Conservation (phyloP, 2,329 filamentous ascomycete genomes). For the Aspergillus pseudoglaucus region DNA sequence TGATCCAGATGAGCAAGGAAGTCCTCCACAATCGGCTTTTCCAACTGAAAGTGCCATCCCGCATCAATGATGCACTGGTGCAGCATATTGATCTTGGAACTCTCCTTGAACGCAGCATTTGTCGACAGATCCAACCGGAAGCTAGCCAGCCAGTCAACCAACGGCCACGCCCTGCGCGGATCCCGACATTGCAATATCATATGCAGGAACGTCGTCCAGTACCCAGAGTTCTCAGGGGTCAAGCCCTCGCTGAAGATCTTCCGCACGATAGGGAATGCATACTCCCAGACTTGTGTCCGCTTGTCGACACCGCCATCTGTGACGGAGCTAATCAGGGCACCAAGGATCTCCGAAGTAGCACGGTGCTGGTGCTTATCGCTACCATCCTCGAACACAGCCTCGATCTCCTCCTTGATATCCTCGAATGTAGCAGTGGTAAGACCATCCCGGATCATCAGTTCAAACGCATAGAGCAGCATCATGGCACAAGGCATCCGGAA, state of each 20-base stretch:
- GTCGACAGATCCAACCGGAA: slow-evolving; percentile 92
- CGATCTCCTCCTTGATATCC: slow-evolving; percentile 76
- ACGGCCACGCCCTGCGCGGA: slow-evolving; percentile 76
- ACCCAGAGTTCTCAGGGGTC: slow-evolving; percentile 87
- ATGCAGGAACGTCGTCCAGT: slow-evolving; percentile 93
- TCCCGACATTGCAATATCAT: slow-evolving; percentile 84
- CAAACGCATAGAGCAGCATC: slow-evolving; percentile 81
- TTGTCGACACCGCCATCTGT: slow-evolving; percentile 69
- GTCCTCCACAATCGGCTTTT: slow-evolving; percentile 79
- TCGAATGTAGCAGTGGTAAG: slow-evolving; percentile 72
- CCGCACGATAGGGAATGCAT: slow-evolving; percentile 80
- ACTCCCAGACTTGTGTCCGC: slow-evolving; percentile 75
- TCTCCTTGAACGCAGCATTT: slow-evolving; percentile 98
- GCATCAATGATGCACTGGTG: slow-evolving; percentile 81
- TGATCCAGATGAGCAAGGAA: slow-evolving; percentile 91
- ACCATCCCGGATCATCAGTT: slow-evolving; percentile 71
- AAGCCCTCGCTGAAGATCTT: slow-evolving; percentile 83
- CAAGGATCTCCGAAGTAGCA: slow-evolving; percentile 88
- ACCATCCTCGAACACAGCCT: slow-evolving; percentile 78
- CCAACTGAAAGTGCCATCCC: slow-evolving; percentile 93
- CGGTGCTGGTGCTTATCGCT: slow-evolving; percentile 97
- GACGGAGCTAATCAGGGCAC: slow-evolving; percentile 73
- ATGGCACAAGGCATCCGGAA: slow-evolving; percentile 86
- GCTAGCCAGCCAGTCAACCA: slow-evolving; percentile 72
- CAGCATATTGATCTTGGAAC: slow-evolving; percentile 86